Conservation (phyloP, 208 protist genomes). For the Acanthamoeba rhysodes region DNA sequence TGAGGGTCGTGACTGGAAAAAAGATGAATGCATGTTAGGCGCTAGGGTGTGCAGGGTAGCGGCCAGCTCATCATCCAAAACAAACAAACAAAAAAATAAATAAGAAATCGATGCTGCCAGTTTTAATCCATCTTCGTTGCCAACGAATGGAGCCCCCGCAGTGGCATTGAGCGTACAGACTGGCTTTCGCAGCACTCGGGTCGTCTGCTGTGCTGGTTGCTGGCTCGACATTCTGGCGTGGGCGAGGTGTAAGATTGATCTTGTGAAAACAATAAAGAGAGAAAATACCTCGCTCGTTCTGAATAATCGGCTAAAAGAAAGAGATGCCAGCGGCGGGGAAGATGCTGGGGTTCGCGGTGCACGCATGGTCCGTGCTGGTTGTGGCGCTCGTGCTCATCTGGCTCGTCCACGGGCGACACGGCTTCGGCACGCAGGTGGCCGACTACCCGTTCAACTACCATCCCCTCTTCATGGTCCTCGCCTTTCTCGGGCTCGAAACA, state of each 20-base stretch:
- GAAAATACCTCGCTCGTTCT: background rate
- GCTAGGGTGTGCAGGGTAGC: too few relatives aligned
- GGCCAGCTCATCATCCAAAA: background rate
- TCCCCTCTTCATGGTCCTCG: constrained; percentile 15
- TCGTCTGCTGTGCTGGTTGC: background rate
- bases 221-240: background rate
- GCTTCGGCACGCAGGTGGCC: background rate
- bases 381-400: constrained; percentile 11
- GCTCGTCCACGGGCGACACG: background rate
- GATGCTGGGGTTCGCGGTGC: background rate
- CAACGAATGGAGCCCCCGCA: background rate
- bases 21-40: too few relatives aligned
- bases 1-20: constrained; percentile 78
- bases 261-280: background rate
- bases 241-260: background rate
- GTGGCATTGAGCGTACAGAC: background rate
- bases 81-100: constrained; percentile 60
- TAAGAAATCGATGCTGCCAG: background rate
- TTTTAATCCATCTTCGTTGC: background rate
- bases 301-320: background rate
- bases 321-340: background rate
- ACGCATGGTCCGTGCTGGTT: background rate
- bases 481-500: constrained; percentile 29
- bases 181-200: constrained; percentile 23
- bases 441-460: constrained; percentile 65